A percentile compares a stretch with the other conserved stretches of the same genome.
phyloP scores from a whole-genome alignment of 208 protist species.

The Trypanosoma lewisi region DNA sequence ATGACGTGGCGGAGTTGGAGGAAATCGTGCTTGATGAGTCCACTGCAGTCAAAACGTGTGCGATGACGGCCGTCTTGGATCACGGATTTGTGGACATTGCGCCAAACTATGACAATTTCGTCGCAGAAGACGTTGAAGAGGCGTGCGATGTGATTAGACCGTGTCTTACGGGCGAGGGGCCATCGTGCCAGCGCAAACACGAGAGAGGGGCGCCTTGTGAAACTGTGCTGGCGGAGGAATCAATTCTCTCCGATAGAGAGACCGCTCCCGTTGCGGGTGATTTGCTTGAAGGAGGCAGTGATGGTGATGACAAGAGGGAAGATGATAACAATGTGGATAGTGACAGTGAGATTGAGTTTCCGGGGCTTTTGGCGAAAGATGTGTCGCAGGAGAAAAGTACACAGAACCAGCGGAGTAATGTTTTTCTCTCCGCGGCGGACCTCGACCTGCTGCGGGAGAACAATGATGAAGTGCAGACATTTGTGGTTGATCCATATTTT shows the following conservation, averaged over 20 bases:
- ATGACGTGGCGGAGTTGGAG: slow-evolving; percentile 35
- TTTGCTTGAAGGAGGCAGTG: background rate
- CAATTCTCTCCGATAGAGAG: background rate
- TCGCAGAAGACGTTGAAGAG: slow-evolving; percentile 12
- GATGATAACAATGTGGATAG: background rate
- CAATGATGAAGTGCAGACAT: slow-evolving; percentile 49
- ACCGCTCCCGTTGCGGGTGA: background rate
- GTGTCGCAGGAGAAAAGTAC: background rate
- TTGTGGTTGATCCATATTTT: slow-evolving; percentile 48
- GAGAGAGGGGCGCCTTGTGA: background rate
- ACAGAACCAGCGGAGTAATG: background rate
- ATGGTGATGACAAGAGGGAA: background rate
- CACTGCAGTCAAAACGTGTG: slow-evolving; percentile 36
- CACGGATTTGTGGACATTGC: slow-evolving; percentile 27
- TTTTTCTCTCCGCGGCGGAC: slow-evolving; percentile 16
- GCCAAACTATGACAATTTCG: slow-evolving; percentile 56
- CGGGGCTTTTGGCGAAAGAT: background rate
- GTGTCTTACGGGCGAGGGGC: background rate
- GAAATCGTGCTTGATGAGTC: slow-evolving; percentile 25
- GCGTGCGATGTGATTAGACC: background rate
- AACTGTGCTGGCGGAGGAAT: background rate
- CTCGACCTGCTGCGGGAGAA: slow-evolving; percentile 11
- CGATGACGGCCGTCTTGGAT: slow-evolving; percentile 45
- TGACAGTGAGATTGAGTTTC: slow-evolving; percentile 17
- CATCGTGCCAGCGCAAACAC: background rate